Evolutionary conservation across 1,139 yeast genomes (phyloP).

Genomic region (Geotrichum reessii): DNA sequence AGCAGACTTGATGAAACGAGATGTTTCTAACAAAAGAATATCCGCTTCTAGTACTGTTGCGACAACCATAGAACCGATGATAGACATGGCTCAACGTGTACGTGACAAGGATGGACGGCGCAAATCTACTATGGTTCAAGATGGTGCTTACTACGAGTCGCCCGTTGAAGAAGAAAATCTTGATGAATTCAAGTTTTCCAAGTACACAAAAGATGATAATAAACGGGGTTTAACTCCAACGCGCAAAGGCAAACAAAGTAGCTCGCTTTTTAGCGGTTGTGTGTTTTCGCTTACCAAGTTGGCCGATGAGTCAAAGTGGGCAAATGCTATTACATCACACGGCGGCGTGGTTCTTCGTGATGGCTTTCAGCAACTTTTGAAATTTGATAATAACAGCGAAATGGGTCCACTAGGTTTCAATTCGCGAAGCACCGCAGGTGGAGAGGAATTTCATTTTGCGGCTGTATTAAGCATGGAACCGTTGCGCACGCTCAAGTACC

Average conservation of each 20-base stretch:
- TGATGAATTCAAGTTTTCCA: not conserved
- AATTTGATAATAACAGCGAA: not conserved
- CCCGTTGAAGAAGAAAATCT: conserved; percentile 1
- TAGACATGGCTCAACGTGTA: not conserved
- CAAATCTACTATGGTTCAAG: not conserved
- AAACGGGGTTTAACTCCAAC: not conserved
- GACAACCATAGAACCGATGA: not conserved
- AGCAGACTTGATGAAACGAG: not conserved
- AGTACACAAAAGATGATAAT: not conserved
- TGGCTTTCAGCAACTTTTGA: conserved; percentile 40
- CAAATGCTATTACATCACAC: conserved; percentile 38
- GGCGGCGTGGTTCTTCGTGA: conserved; percentile 53
- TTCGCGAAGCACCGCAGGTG: not conserved
- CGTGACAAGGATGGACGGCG: conserved; percentile 1
- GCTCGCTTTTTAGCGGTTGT: conserved; percentile 39
- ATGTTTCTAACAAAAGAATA: not conserved
- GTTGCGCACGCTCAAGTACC: conserved; percentile 65
- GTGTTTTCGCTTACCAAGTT: conserved; percentile 39
- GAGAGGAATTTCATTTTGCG: not conserved
- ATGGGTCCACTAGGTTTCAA: not conserved
- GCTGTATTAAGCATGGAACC: conserved; percentile 57
- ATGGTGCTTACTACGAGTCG: conserved; percentile 12
- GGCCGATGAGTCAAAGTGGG: conserved; percentile 37
- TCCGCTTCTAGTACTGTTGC: not conserved
- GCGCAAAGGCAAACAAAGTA: not conserved